Evolutionary conservation across 371 early-diverging fungal species (phyloP).

Genomic region (Conidiobolus coronatus): DNA sequence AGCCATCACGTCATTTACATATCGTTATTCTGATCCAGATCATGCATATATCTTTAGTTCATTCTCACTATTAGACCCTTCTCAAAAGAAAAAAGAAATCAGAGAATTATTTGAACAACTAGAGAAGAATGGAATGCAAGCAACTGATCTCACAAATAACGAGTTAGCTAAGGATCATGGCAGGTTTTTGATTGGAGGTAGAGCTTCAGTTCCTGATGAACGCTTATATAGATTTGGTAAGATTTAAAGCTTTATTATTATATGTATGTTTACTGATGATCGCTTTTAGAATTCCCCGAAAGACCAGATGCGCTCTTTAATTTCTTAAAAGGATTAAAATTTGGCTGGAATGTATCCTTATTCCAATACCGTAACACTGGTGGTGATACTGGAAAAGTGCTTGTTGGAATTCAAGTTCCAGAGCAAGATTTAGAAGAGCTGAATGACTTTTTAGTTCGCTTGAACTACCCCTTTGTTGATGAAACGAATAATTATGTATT

Average conservation of each 20-base stretch:
- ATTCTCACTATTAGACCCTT: slow-evolving; percentile 36
- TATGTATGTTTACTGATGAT: not conserved
- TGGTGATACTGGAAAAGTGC: slow-evolving; percentile 77
- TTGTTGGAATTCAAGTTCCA: slow-evolving; percentile 84
- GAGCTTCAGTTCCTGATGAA: slow-evolving; percentile 38
- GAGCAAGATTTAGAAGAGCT: slow-evolving; percentile 29
- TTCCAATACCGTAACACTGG: slow-evolving; percentile 94
- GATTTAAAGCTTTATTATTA: not conserved
- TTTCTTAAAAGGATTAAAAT: slow-evolving; percentile 50
- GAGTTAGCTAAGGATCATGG: slow-evolving; percentile 90
- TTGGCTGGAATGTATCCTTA: slow-evolving; percentile 74
- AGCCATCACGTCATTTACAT: slow-evolving; percentile 76
- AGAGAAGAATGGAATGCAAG: slow-evolving; percentile 30
- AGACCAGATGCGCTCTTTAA: slow-evolving; percentile 73
- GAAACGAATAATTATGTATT: slow-evolving; percentile 78
- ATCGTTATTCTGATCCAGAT: slow-evolving; percentile 56
- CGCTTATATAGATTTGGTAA: slow-evolving; percentile 66
- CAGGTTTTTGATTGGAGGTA: slow-evolving; percentile 75
- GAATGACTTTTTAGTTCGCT: slow-evolving; percentile 32
- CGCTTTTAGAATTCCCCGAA: slow-evolving; percentile 59
- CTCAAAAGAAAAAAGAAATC: slow-evolving; percentile 32
- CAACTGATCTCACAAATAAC: slow-evolving; percentile 62
- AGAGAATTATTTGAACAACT: slow-evolving; percentile 31
- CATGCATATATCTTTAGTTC: slow-evolving; percentile 74
- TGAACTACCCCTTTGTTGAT: slow-evolving; percentile 65